Evolutionary conservation across 345 rosid species (phyloP), one percentile per base, ranked within the genome.

Genomic region (Linum usitatissimum): DNA sequence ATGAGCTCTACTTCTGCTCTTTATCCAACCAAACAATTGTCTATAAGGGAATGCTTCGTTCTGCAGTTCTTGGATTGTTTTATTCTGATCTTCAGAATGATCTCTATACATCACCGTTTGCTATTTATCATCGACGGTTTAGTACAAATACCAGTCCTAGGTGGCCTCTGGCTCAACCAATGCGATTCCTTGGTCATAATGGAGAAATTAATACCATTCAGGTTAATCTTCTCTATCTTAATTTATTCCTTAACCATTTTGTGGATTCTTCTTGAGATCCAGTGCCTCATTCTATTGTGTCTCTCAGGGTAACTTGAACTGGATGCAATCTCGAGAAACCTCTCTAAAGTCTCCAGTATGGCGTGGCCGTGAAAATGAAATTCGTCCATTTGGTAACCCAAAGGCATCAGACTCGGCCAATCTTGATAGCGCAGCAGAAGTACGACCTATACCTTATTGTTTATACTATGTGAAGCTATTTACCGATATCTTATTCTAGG

Each of bases 111-210:
- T 86, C 99, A 67, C 85, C 99, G 3, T 87, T 93, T 53, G 97
- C 99, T 70, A 93, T 93, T 65, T 93, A 93, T 80, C 99, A 93
- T 70, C 79, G 97, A 63, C 82, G 97, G 80, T 93, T 78, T 70
- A 93, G 99, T 70, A 93, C 99, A 71, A 93, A 93, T 75, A 93
- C 99, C 56, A 93, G 95, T 78, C 99, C 99, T 15, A 87, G 90
- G 62, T 93, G 99, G 99, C 99, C 96, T 68, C 90, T 93, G 74
- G 99, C 99, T 71, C 99, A 93, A 73, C 99, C 99, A 15, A 93
- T 93, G 97, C 86, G 99, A 76, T 90, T 93, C 73, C 97, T 93
- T 77, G 99, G 99, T 79, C 99, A 93, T 73, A 93, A 93, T 65
- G 99, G 99, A 60, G 99, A 93, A 83, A 93, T 93, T 76, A 93